Evolutionary conservation across 2,329 filamentous ascomycete species (phyloP), one percentile per base, ranked within the genome.

Genomic region (Alternaria metachromatica): DNA sequence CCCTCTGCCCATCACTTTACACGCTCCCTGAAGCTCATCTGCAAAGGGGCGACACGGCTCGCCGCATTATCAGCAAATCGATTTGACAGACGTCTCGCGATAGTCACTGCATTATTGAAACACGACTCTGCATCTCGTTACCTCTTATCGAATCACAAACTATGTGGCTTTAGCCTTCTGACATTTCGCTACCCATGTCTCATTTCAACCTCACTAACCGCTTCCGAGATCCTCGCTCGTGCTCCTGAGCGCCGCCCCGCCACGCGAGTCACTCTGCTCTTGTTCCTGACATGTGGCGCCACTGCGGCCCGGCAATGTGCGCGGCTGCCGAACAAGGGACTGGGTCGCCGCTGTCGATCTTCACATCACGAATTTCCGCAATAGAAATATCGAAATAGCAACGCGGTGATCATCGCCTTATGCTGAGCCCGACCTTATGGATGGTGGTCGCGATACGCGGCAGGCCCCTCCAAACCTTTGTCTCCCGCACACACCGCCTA

Each of bases 281-380:
- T 60, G 69, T 69, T 65, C 69, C 69, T 69, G 66, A 69, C 64
- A 63, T 43, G 63, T 71, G 63, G 63, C 69, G 69, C 63, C 62
- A 63, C 58, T 33, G 53, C 55, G 56, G 68, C 46, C 56, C 68
- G 66, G 68, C 60, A 67, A 41, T 62, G 58, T 44, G 43, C 51
- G 59, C 43, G 56, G 60, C 60, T 67, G 54, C 66, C 66, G 63
- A 58, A 46, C 46, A 46, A 43, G 45, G 49, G 33, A 51, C 25
- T 58, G 33, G 55, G 45, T 55, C 58, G 59, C 64, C 60, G 64
- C 49, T 28, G 67, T 60, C 67, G 62, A 69, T 69, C 64, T 57
- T 56, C 33, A 57, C 64, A 60, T 54, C 44, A 60, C 60, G 28
- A 53, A 62, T 55, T 41, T 28, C 43, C 28, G 15, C 33, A 30